A percentile compares a stretch with the other conserved stretches of the same genome.
phyloP scores from a whole-genome alignment of 768 basidiomycete species.

The Cyathus striatus region DNA sequence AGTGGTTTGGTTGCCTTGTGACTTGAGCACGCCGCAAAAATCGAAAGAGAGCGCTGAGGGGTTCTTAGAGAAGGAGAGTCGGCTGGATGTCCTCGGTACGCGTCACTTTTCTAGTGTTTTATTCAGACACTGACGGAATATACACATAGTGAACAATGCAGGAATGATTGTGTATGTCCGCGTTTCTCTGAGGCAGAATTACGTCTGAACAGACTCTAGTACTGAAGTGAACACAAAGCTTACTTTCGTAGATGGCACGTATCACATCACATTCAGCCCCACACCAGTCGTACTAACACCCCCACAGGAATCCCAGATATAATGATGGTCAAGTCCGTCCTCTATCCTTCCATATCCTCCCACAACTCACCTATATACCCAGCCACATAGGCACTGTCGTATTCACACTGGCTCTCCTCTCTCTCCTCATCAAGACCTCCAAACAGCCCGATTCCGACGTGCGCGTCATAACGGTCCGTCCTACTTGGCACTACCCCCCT shows the following conservation, averaged over 20 bases:
- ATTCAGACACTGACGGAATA: background rate
- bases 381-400: conserved; percentile 14
- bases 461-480: conserved; percentile 10
- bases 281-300: too few relatives aligned
- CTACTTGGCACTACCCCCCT: too few relatives aligned
- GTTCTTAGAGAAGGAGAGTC: background rate
- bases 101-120: background rate
- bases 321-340: conserved; percentile 1
- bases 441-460: conserved; percentile 10
- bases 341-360: background rate
- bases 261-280: background rate
- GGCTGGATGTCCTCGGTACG: conserved; percentile 13
- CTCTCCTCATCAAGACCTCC: conserved; percentile 10
- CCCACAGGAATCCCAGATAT: background rate
- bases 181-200: background rate
- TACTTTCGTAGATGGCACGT: background rate
- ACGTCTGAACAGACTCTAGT: too few relatives aligned
- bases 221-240: background rate
- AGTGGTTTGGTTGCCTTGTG: background rate
- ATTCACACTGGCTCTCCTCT: conserved; percentile 10
- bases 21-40: conserved; percentile 4
- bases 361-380: background rate
- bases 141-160: background rate
- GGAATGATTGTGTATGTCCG: background rate
- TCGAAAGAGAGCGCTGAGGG: conserved; percentile 5